phyloP scores from a whole-genome alignment of 148 eudicot species.

The Persicaria maculosa region DNA sequence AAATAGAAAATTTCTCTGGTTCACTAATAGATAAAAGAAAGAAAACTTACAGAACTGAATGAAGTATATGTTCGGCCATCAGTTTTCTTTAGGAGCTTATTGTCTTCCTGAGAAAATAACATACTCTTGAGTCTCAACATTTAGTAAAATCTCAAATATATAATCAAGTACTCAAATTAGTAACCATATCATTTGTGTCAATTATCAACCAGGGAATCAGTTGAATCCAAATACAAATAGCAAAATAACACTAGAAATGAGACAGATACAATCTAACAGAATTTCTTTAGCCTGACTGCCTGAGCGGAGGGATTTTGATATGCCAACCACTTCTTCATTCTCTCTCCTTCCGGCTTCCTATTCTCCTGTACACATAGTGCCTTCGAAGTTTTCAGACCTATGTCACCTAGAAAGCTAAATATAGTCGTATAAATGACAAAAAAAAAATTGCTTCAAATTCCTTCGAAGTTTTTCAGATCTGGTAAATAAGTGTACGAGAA shows the following conservation, averaged over 20 bases:
- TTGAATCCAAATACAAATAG: neutral
- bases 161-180: neutral
- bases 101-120: too few relatives aligned
- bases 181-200: neutral
- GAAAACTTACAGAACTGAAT: slow-evolving; percentile 13
- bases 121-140: too few relatives aligned
- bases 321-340: slow-evolving; percentile 50
- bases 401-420: too few relatives aligned
- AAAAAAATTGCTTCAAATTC: too few relatives aligned
- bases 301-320: slow-evolving; percentile 55
- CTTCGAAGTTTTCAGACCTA: too few relatives aligned
- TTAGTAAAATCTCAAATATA: neutral
- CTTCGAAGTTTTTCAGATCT: too few relatives aligned
- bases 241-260: neutral
- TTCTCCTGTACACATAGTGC: too few relatives aligned
- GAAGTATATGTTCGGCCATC: slow-evolving; percentile 43
- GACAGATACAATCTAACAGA: neutral
- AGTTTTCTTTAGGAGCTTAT: too few relatives aligned
- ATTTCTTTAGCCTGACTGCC: too few relatives aligned
- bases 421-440: too few relatives aligned
- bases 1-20: neutral
- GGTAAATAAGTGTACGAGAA: too few relatives aligned
- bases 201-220: neutral
- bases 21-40: neutral
- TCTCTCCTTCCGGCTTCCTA: too few relatives aligned